Evolutionary conservation across 2,329 filamentous ascomycete genomes (phyloP).

Genomic region (Metarhizium album): DNA sequence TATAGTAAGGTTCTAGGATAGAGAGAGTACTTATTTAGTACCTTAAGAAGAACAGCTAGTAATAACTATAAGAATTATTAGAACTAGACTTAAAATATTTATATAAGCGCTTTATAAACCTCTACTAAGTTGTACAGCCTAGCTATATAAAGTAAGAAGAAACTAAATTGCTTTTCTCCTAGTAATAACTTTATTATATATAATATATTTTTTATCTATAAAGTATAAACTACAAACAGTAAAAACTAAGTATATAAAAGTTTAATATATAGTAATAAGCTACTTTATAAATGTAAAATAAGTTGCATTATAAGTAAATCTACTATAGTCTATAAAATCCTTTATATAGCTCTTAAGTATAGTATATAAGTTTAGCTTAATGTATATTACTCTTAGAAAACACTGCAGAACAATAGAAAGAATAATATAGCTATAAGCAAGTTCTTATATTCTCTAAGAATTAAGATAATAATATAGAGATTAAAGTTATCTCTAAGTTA

Average conservation of each 20-base stretch:
- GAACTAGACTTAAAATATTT: too few relatives aligned
- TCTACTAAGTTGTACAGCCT: too few relatives aligned
- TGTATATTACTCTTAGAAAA: not conserved
- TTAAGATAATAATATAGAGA: not conserved
- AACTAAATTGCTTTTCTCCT: not conserved
- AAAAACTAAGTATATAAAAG: not conserved
- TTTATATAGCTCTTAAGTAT: not conserved
- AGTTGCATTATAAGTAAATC: not conserved
- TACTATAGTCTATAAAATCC: not conserved
- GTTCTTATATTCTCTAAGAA: conserved; percentile 3
- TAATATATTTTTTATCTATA: not conserved
- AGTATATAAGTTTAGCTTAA: not conserved
- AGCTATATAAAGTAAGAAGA: too few relatives aligned
- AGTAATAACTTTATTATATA: not conserved
- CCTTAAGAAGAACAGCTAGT: too few relatives aligned
- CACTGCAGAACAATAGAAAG: not conserved
- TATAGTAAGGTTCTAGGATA: not conserved
- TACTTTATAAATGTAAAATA: not conserved
- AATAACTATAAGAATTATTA: too few relatives aligned
- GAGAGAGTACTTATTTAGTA: not conserved
- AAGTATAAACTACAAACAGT: not conserved
- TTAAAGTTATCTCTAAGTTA: not conserved
- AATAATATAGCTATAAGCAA: not conserved
- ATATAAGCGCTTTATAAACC: too few relatives aligned
- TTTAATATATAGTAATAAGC: not conserved